phyloP scores from a whole-genome alignment of 2,329 filamentous ascomycete species.

The Rutstroemia sydowiana region DNA sequence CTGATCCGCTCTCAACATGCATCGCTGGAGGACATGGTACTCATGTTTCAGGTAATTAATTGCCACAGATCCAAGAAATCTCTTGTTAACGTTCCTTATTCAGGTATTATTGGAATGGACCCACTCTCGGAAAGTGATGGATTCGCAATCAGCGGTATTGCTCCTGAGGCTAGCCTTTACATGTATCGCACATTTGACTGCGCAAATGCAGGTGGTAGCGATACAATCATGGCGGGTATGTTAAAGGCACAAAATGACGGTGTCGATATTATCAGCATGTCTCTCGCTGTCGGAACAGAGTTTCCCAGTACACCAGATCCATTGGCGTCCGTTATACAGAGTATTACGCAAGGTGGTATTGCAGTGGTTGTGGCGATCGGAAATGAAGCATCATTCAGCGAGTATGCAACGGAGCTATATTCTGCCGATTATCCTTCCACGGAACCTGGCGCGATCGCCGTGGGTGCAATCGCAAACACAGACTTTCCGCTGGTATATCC shows the following conservation, averaged over 20 bases:
- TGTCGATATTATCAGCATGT: slow-evolving; percentile 24
- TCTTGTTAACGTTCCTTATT: not conserved
- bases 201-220: slow-evolving; percentile 10
- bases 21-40: slow-evolving; percentile 20
- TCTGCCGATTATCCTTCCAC: slow-evolving; percentile 11
- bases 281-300: slow-evolving; percentile 14
- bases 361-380: slow-evolving; percentile 13
- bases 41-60: slow-evolving; percentile 17
- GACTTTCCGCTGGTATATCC: slow-evolving; percentile 17
- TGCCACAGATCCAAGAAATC: too few species aligned
- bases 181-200: slow-evolving; percentile 23
- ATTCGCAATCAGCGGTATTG: slow-evolving; percentile 18
- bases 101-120: slow-evolving; percentile 21
- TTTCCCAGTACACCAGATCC: slow-evolving; percentile 9
- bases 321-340: slow-evolving; percentile 5
- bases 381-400: slow-evolving; percentile 13
- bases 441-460: slow-evolving; percentile 14
- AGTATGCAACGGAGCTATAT: slow-evolving; percentile 11
- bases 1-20: slow-evolving; percentile 19
- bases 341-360: slow-evolving; percentile 8
- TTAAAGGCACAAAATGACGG: slow-evolving; percentile 17
- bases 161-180: slow-evolving; percentile 18
- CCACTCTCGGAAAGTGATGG: slow-evolving; percentile 2
- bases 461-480: slow-evolving; percentile 16
- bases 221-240: slow-evolving; percentile 20